Conservation (phyloP, 257 asterid species). For the Lantana camara region DNA sequence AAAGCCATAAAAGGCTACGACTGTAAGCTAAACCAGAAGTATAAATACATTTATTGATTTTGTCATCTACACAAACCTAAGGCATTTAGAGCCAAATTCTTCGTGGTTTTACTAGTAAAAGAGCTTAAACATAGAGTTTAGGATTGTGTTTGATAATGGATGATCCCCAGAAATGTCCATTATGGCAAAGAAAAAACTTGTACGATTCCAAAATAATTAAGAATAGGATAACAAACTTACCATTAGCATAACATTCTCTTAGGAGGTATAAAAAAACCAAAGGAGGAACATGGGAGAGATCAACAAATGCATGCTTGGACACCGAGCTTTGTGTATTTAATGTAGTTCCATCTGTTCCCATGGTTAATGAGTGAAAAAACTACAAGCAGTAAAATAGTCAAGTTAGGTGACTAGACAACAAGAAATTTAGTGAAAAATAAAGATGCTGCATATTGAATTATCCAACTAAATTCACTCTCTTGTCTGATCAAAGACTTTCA, state of each 20-base stretch:
- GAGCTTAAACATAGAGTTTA: neutral
- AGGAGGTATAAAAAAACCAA: constrained; percentile 80
- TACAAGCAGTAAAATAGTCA: constrained; percentile 26
- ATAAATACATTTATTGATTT: constrained; percentile 13
- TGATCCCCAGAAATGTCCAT: neutral
- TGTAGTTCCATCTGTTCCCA: constrained; percentile 45
- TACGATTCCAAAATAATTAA: constrained; percentile 9
- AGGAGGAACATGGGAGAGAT: constrained; percentile 84
- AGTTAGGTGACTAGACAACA: constrained; percentile 21
- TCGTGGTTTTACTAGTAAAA: constrained; percentile 11
- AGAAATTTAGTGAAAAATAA: constrained; percentile 2
- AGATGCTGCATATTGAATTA: neutral
- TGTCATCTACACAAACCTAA: constrained; percentile 11
- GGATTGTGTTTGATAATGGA: neutral
- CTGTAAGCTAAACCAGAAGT: constrained; percentile 23
- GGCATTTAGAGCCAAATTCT: constrained; percentile 4
- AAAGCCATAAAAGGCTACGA: too few species aligned
- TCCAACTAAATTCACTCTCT: neutral
- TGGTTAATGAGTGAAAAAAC: constrained; percentile 39
- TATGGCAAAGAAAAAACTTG: constrained; percentile 4
- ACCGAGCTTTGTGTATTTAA: constrained; percentile 38
- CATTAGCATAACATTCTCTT: constrained; percentile 68
- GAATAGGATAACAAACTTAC: constrained; percentile 40
- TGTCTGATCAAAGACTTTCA: neutral
- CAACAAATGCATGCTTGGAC: constrained; percentile 66